Percentiles rank a stretch among this genome's conserved stretches.
phyloP scores from a whole-genome alignment of 1,284 basidiomycete species.

The Moniliophthora roreri region DNA sequence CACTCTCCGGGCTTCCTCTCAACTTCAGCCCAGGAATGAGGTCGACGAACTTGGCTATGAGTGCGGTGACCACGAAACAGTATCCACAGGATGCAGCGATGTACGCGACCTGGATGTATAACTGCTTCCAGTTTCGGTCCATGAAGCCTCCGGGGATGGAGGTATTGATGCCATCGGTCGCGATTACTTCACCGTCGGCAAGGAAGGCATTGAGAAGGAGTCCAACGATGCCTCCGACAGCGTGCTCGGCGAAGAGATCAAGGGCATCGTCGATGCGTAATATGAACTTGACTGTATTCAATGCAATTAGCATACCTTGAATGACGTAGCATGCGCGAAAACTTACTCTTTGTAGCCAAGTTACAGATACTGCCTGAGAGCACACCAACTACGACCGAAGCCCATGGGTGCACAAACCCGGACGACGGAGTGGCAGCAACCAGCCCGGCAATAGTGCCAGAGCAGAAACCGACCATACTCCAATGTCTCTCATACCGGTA shows the following conservation, averaged over 20 bases:
- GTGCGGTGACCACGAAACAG: constrained; percentile 67
- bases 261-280: constrained; percentile 79
- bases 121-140: constrained; percentile 43
- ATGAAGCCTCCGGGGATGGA: constrained; percentile 36
- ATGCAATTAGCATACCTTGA: constrained; percentile 14
- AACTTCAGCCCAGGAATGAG: constrained; percentile 77
- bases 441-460: constrained; percentile 85
- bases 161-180: constrained; percentile 75
- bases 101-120: constrained; percentile 86
- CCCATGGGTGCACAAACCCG: constrained; percentile 66
- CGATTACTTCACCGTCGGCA: constrained; percentile 60
- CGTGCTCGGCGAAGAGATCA: constrained; percentile 91
- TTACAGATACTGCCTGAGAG: constrained; percentile 80
- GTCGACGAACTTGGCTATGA: constrained; percentile 71
- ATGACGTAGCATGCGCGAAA: constrained; percentile 16
- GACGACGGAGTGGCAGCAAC: constrained; percentile 90
- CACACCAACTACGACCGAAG: constrained; percentile 77
- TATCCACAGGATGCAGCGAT: constrained; percentile 69
- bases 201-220: constrained; percentile 81
- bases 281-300: constrained; percentile 58
- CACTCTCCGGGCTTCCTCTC: constrained; percentile 72
- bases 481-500: constrained; percentile 80
- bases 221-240: constrained; percentile 80
- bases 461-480: constrained; percentile 87
- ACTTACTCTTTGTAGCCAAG: constrained; percentile 82